Conservation (phyloP, 2,329 filamentous ascomycete genomes). For the Cephalotrichum gorgonifer region DNA sequence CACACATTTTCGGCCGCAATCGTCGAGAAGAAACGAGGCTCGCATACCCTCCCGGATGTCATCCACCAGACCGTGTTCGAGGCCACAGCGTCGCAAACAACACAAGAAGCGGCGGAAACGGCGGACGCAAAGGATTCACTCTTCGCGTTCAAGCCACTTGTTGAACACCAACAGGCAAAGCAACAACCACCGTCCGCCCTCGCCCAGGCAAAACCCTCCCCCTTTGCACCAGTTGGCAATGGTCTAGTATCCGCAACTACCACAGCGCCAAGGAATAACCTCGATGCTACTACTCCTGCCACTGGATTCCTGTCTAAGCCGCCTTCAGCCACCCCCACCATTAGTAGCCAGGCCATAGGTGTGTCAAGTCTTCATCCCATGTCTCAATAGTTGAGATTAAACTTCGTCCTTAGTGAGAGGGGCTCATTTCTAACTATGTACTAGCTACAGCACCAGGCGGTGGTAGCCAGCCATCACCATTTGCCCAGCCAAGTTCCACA, state of each 20-base stretch:
- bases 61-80: constrained; percentile 46
- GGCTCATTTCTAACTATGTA: background rate
- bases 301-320: background rate
- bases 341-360: background rate
- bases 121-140: background rate
- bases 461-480: background rate
- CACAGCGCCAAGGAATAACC: background rate
- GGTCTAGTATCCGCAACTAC: background rate
- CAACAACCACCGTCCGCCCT: background rate
- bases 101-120: background rate
- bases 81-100: constrained; percentile 12
- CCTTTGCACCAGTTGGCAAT: background rate
- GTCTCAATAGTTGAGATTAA: too few relatives aligned
- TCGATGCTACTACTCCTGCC: background rate
- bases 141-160: background rate
- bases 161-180: background rate
- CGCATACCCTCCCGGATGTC: constrained; percentile 38
- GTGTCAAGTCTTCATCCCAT: background rate
- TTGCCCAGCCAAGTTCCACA: background rate
- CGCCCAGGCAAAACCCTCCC: background rate
- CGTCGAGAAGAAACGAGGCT: constrained; percentile 50
- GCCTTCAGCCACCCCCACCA: background rate
- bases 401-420: background rate
- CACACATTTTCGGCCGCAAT: constrained; percentile 45
- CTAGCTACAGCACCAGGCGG: background rate